These are phyloP conservation scores for Suhomyces prunicola DNA, from an alignment of 805 yeast species.

Conservation along the genomic window DNA sequence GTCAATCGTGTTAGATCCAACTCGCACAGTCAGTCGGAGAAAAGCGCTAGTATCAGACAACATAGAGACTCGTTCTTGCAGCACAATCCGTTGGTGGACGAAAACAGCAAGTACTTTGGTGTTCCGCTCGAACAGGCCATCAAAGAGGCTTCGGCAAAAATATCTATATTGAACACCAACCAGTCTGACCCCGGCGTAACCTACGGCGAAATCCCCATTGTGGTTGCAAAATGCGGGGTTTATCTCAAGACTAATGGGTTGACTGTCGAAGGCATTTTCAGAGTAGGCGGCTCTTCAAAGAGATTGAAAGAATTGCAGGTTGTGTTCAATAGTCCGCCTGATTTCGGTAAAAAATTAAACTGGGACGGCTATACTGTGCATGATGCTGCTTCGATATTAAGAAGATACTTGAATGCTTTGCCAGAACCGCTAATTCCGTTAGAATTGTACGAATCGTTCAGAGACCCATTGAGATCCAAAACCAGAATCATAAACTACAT, in stretches of 20 bases:
- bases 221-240: slow-evolving; percentile 95
- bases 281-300: slow-evolving; percentile 89
- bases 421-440: slow-evolving; percentile 92
- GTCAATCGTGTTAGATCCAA: slow-evolving; percentile 39
- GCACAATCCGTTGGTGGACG: slow-evolving; percentile 43
- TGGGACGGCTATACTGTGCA: slow-evolving; percentile 97
- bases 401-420: slow-evolving; percentile 80
- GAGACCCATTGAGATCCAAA: slow-evolving; percentile 67
- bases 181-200: slow-evolving; percentile 59
- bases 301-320: slow-evolving; percentile 83
- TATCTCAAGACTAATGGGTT: slow-evolving; percentile 75
- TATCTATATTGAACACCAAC: slow-evolving; percentile 52
- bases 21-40: slow-evolving; percentile 27
- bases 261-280: slow-evolving; percentile 83
- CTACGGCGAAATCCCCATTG: slow-evolving; percentile 87
- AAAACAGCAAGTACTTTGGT: slow-evolving; percentile 66
- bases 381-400: slow-evolving; percentile 88
- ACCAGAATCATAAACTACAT: slow-evolving; percentile 66
- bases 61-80: slow-evolving; percentile 51
- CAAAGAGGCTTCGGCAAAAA: slow-evolving; percentile 70
- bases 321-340: slow-evolving; percentile 82
- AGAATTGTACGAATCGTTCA: slow-evolving; percentile 67
- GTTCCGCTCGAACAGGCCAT: slow-evolving; percentile 71
- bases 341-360: slow-evolving; percentile 77
- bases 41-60: slow-evolving; percentile 36